Evolutionary conservation across 352 stramenopile genomes (phyloP), one percentile per base, ranked within the genome.

Genomic region (Poterioochromonas sp.): DNA sequence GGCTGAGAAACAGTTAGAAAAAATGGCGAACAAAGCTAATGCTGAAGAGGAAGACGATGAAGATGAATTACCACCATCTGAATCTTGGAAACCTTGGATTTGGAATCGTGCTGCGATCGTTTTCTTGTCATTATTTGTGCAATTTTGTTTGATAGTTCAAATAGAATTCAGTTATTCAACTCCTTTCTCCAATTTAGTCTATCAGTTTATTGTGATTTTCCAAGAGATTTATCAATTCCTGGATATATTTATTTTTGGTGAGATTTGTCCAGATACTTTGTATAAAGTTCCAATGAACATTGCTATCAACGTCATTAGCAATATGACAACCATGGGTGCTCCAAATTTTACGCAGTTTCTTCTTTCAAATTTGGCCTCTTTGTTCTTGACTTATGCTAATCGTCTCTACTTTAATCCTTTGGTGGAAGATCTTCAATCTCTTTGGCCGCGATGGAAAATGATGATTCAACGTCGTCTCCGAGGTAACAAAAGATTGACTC

Each of bases 91-190:
- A 64, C 89, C 89, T 1, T 82, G 88, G 8, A 76, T 83, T 18
- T 97, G 93, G 89, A 97, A 97, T 80, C 86, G 91, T 32, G 86
- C 86, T 44, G 94, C 97, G 76, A 88, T 97, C n/a, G 71, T 97
- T 44, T 85, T 94, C 40, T 85, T 86, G 12, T 90, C 88, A 0
- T 76, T 96, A n/a, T 83, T 79, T 26, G 88, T 96, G 77, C 88
- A 96, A 84, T 83, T 84, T 40, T 77, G 89, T 22, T 84, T 97
- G 70, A 84, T 98, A n/a, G 84, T 93, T 51, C 85, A 97, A n/a
- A 96, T 91, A 86, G 94, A 98, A 82, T 97, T 98, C 79, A 96
- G 90, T 11, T 98, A 98, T 86, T 98, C 92, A 35, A 77, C 87
- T 26, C 79, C 82, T 29, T 98, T 98, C 77, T 92, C 90, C 11